phyloP scores from a whole-genome alignment of 2,329 filamentous ascomycete species.

The Magnaporthiopsis incrustans region DNA sequence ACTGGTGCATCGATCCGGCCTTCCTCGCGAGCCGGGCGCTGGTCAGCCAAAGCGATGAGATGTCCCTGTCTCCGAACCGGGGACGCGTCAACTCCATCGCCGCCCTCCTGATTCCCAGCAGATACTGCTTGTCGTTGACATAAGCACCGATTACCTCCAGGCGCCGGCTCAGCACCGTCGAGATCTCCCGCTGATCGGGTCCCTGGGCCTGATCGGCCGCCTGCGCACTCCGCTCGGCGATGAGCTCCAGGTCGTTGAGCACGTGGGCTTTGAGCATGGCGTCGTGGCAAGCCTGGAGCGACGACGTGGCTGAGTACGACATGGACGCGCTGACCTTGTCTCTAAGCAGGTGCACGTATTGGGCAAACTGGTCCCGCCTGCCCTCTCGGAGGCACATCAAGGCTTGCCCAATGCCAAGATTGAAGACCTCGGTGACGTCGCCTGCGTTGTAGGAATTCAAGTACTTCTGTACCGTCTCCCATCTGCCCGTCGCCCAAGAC shows the following conservation, averaged over 20 bases:
- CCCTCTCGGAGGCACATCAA: conserved; percentile 51
- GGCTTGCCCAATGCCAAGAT: conserved; percentile 67
- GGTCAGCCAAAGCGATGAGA: conserved; percentile 77
- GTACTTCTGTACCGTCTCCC: conserved; percentile 66
- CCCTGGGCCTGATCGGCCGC: conserved; percentile 14
- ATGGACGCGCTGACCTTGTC: conserved; percentile 65
- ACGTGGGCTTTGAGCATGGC: conserved; percentile 81
- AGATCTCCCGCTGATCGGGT: conserved; percentile 28
- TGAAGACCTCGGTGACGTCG: conserved; percentile 59
- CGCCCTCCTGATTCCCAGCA: conserved; percentile 78
- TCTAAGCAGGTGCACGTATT: conserved; percentile 56
- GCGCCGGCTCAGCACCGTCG: conserved; percentile 61
- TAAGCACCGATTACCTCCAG: conserved; percentile 86
- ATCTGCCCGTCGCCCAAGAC: conserved; percentile 81
- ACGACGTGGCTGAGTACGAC: conserved; percentile 68
- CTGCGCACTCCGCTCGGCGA: conserved; percentile 42
- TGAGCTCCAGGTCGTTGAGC: conserved; percentile 76
- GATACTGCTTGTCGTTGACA: conserved; percentile 85
- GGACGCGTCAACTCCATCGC: conserved; percentile 72
- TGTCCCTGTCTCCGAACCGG: conserved; percentile 61
- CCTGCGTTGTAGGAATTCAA: conserved; percentile 44
- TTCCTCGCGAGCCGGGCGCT: conserved; percentile 84
- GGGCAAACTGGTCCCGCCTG: conserved; percentile 41
- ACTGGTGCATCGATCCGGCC: conserved; percentile 72
- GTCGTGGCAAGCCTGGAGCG: conserved; percentile 76